A percentile compares a stretch with the other conserved stretches of the same genome.
These are phyloP conservation scores for Monilinia polystroma DNA, from an alignment of 2,329 filamentous ascomycete genomes.

Conservation along the genomic window DNA sequence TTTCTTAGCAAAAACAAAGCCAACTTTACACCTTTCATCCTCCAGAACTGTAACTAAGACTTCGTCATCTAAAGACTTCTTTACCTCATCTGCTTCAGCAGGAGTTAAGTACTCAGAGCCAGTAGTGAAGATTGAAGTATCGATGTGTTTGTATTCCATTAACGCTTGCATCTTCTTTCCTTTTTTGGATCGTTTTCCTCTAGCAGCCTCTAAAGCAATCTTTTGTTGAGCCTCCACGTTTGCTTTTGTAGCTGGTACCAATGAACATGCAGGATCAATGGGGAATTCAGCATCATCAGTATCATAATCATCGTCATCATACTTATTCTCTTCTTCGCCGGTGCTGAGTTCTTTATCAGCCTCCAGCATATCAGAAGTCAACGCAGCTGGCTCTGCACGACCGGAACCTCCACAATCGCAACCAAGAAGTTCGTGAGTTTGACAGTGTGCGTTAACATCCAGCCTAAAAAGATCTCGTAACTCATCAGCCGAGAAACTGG, in stretches of 20 bases:
- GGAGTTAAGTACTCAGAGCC: conserved; percentile 38
- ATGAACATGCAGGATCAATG: conserved; percentile 25
- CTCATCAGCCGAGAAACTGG: conserved; percentile 65
- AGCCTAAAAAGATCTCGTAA: conserved; percentile 65
- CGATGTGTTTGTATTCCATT: conserved; percentile 56
- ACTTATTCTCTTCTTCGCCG: conserved; percentile 23
- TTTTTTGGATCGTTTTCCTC: conserved; percentile 38
- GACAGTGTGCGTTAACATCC: conserved; percentile 59
- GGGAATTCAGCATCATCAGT: conserved; percentile 40
- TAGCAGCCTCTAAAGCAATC: conserved; percentile 41
- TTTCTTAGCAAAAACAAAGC: conserved; percentile 50
- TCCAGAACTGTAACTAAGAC: conserved; percentile 50
- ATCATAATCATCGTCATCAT: conserved; percentile 5
- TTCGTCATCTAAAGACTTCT: conserved; percentile 48
- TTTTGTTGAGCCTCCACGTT: conserved; percentile 49
- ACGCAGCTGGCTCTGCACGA: conserved; percentile 24
- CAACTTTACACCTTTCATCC: conserved; percentile 45
- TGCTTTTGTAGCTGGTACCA: conserved; percentile 46
- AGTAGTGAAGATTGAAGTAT: conserved; percentile 43
- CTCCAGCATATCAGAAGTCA: conserved; percentile 28
- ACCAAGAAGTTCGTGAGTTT: conserved; percentile 66
- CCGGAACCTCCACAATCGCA: conserved; percentile 62
- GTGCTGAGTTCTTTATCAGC: conserved; percentile 20
- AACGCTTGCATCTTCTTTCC: conserved; percentile 48
- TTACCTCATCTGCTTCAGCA: conserved; percentile 41